phyloP scores from a whole-genome alignment of 805 yeast genomes.

The Lipomyces kockii region DNA sequence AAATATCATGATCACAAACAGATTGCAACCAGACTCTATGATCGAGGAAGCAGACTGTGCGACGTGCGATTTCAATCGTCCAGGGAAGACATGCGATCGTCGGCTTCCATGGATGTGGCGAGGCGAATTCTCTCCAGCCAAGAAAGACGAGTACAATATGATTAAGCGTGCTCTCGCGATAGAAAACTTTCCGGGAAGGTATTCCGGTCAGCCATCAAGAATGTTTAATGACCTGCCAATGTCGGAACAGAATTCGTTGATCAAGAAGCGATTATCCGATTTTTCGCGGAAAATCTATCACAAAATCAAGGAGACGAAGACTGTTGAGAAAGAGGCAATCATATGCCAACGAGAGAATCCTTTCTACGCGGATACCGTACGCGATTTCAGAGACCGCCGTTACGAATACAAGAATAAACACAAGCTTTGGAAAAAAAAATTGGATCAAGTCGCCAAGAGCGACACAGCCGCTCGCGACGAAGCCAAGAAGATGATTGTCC shows the following conservation, averaged over 20 bases:
- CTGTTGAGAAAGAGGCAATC: conserved; percentile 86
- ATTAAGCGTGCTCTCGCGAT: conserved; percentile 79
- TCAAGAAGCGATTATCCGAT: conserved; percentile 79
- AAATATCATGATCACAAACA: conserved; percentile 95
- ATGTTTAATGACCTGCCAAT: conserved; percentile 77
- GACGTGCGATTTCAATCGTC: conserved; percentile 93
- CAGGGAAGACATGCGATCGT: conserved; percentile 92
- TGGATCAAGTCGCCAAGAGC: conserved; percentile 54
- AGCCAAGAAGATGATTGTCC: conserved; percentile 89
- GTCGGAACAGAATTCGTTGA: conserved; percentile 72
- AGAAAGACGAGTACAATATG: conserved; percentile 88
- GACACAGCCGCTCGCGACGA: conserved; percentile 77
- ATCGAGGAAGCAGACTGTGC: conserved; percentile 95
- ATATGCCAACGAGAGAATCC: conserved; percentile 98
- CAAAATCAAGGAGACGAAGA: conserved; percentile 77
- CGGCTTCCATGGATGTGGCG: conserved; percentile 97
- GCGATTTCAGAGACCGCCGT: conserved; percentile 92
- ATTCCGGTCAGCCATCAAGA: conserved; percentile 60
- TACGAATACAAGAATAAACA: conserved; percentile 94
- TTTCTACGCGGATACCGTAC: conserved; percentile 91
- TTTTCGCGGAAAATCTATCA: conserved; percentile 87
- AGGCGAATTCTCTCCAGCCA: conserved; percentile 92
- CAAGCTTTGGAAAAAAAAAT: conserved; percentile 90
- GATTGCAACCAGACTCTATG: conserved; percentile 98
- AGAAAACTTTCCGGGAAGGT: conserved; percentile 72